Conservation (phyloP, 2,329 filamentous ascomycete species). For the Aspergillus sp. region DNA sequence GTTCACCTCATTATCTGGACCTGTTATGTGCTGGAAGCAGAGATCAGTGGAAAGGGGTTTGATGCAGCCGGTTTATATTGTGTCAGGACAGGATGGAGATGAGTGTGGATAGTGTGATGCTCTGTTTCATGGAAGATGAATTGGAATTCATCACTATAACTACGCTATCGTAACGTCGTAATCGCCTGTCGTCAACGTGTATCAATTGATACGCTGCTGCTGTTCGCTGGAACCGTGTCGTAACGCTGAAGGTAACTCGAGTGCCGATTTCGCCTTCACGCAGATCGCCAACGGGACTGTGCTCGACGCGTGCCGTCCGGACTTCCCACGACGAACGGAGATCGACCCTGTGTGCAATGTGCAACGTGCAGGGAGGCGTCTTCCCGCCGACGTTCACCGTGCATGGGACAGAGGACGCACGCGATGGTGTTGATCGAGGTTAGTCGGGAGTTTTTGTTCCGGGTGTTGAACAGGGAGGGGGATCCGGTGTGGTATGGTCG, state of each 20-base stretch:
- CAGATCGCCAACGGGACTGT: slow-evolving; percentile 37
- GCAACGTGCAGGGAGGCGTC: background rate
- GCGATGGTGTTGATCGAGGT: slow-evolving; percentile 32
- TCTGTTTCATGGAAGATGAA: background rate
- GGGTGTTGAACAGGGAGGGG: slow-evolving; percentile 17
- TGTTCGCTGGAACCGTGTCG: too few relatives aligned
- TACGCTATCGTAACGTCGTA: too few relatives aligned
- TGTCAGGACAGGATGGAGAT: background rate
- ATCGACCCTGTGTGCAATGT: slow-evolving; percentile 32
- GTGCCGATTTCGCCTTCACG: slow-evolving; percentile 28
- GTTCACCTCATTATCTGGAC: too few relatives aligned
- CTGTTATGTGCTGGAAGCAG: too few relatives aligned
- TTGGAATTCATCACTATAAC: background rate
- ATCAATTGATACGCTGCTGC: too few relatives aligned
- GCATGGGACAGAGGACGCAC: slow-evolving; percentile 31
- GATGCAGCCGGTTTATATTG: too few relatives aligned
- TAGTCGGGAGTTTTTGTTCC: slow-evolving; percentile 25
- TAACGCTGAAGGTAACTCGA: too few relatives aligned
- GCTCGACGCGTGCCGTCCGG: slow-evolving; percentile 23
- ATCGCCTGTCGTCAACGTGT: too few relatives aligned
- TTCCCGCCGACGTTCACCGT: slow-evolving; percentile 39
- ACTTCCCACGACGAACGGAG: slow-evolving; percentile 13
- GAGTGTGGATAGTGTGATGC: background rate
- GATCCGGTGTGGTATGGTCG: slow-evolving; percentile 27
- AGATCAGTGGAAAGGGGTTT: too few relatives aligned